phyloP scores from a whole-genome alignment of 164 flowering plant species.

The Dillenia suffruticosa region DNA sequence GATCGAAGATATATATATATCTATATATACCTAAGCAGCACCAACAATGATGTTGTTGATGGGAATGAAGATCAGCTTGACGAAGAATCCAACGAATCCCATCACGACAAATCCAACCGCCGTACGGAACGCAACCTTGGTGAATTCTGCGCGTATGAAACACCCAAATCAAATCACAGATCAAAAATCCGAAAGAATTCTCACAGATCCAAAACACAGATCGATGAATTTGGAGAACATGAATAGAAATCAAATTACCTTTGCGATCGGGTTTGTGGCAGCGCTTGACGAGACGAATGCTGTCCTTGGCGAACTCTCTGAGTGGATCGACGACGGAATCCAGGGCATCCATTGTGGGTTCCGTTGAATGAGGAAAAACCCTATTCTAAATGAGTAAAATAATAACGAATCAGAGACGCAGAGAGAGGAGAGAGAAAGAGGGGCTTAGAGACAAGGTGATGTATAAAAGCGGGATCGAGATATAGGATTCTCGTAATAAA shows the following conservation, averaged over 20 bases:
- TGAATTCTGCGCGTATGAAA: constrained; percentile 34
- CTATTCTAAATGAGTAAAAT: background rate
- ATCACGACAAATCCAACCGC: constrained; percentile 72
- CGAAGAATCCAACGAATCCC: constrained; percentile 74
- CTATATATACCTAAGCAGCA: constrained; percentile 45
- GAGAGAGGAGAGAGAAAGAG: background rate
- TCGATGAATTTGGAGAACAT: background rate
- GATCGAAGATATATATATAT: no score
- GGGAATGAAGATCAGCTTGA: constrained; percentile 64
- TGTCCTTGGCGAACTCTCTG: constrained; percentile 69
- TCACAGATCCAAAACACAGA: background rate
- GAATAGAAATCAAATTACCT: constrained; percentile 21
- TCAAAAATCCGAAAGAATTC: constrained; percentile 1
- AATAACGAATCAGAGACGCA: background rate
- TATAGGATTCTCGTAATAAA: no score
- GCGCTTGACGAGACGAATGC: constrained; percentile 63
- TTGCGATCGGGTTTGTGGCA: constrained; percentile 84
- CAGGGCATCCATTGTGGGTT: constrained; percentile 44
- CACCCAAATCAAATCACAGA: background rate
- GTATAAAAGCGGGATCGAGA: no score
- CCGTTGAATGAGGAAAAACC: background rate
- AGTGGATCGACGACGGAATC: constrained; percentile 65
- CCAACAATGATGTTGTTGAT: constrained; percentile 74
- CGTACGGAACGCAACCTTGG: constrained; percentile 61
- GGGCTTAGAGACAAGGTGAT: no score